Percentiles rank a stretch among this genome's conserved stretches.
Evolutionary conservation across 148 eudicot genomes (phyloP).

Genomic region (Arctostaphylos glauca): DNA sequence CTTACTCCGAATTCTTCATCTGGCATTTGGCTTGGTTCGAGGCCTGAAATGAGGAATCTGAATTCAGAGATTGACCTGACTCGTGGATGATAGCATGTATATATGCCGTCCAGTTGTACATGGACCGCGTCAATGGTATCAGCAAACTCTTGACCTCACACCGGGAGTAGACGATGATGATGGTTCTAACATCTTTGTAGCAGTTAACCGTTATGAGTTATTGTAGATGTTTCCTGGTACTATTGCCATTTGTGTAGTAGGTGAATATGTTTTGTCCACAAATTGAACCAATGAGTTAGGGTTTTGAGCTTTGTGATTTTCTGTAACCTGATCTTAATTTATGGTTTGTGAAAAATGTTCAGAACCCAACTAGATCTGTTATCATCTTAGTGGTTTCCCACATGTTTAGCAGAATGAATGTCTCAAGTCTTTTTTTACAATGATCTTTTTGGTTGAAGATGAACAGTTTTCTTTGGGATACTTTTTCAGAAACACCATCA

Average conservation of each 20-base stretch:
- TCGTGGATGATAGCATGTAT: conserved; percentile 40
- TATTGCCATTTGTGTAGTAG: conserved; percentile 4
- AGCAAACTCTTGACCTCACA: conserved; percentile 8
- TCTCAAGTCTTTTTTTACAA: background rate
- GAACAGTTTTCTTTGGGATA: background rate
- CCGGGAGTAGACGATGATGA: conserved; percentile 21
- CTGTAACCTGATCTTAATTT: background rate
- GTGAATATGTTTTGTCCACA: background rate
- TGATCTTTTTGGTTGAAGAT: background rate
- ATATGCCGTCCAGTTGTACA: conserved; percentile 21
- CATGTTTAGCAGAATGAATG: background rate
- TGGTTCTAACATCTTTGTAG: conserved; percentile 25
- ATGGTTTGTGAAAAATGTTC: conserved; percentile 1
- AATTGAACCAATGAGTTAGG: conserved; percentile 7
- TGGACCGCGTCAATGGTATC: conserved; percentile 17
- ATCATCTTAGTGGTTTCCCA: background rate
- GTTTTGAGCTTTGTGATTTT: background rate
- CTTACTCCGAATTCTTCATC: conserved; percentile 24
- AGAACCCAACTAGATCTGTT: background rate
- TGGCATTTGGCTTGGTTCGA: conserved; percentile 33
- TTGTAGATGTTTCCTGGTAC: background rate
- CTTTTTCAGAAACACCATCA: too few relatives aligned
- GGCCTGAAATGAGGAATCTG: conserved; percentile 31
- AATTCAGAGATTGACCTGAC: conserved; percentile 46
- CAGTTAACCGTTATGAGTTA: conserved; percentile 11